phyloP scores from a whole-genome alignment of 176 grass and related monocot genomes.

The Zoysia pacifica region DNA sequence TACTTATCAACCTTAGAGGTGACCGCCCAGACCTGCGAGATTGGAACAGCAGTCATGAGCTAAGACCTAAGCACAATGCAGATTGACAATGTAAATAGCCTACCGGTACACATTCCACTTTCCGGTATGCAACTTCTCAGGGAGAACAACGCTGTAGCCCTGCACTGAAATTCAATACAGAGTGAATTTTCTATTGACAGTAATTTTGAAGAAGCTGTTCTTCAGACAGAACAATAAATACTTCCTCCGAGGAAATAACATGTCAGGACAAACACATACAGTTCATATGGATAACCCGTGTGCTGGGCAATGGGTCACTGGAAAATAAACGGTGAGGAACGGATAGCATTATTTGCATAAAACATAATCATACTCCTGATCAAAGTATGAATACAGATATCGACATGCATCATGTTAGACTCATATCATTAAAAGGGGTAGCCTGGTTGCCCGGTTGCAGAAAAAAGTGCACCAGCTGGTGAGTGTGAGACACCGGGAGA shows the following conservation, averaged over 20 bases:
- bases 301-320: not conserved
- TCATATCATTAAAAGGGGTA: not conserved
- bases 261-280: not conserved
- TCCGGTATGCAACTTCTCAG: constrained; percentile 93
- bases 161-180: constrained; percentile 57
- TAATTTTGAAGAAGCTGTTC: constrained; percentile 2
- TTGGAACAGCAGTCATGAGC: constrained; percentile 6
- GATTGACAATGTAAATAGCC: constrained; percentile 12
- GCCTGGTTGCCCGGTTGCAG: not conserved
- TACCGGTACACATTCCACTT: constrained; percentile 99
- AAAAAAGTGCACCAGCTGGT: not conserved
- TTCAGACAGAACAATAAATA: not conserved
- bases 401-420: not conserved
- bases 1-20: constrained; percentile 58
- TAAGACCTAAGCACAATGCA: not conserved
- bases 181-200: constrained; percentile 9
- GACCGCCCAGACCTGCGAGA: constrained; percentile 60
- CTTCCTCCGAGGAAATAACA: not conserved
- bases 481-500: not conserved
- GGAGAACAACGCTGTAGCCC: constrained; percentile 81
- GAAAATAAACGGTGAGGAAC: not conserved
- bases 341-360: not conserved
- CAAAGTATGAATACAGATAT: not conserved
- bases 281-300: not conserved
- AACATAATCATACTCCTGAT: not conserved